These are phyloP conservation scores for Fusarium chaquense DNA, from an alignment of 2,329 filamentous ascomycete genomes.

Conservation along the genomic window DNA sequence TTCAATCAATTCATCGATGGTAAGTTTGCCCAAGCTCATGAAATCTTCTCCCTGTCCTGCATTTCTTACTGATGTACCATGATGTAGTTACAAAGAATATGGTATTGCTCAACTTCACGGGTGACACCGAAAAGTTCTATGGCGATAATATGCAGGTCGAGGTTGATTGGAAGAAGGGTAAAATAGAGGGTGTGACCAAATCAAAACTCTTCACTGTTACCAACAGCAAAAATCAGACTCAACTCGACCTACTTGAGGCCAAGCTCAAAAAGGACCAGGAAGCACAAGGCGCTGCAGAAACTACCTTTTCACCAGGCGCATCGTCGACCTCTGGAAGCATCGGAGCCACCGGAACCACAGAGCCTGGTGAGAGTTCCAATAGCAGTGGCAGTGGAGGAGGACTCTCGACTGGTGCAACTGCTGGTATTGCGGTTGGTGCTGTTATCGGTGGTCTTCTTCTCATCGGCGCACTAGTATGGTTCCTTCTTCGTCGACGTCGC, in stretches of 20 bases:
- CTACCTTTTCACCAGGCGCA: not conserved
- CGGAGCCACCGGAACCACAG: slow-evolving; percentile 1
- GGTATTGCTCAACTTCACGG: slow-evolving; percentile 4
- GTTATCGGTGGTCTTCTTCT: slow-evolving; percentile 55
- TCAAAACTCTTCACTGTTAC: slow-evolving; percentile 32
- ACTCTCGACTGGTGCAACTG: slow-evolving; percentile 59
- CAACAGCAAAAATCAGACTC: not conserved
- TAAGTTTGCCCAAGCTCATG: not conserved
- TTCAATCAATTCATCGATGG: not conserved
- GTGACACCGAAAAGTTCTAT: not conserved
- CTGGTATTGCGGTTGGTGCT: slow-evolving; percentile 61
- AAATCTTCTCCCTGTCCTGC: not conserved
- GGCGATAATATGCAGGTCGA: slow-evolving; percentile 14
- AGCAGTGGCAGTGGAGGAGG: slow-evolving; percentile 38
- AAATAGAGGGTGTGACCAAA: slow-evolving; percentile 2
- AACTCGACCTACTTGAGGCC: not conserved
- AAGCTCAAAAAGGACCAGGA: not conserved
- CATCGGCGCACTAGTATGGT: slow-evolving; percentile 56
- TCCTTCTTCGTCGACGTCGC: slow-evolving; percentile 58
- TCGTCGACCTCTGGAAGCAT: slow-evolving; percentile 3
- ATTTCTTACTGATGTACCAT: not conserved
- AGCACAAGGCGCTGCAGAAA: not conserved
- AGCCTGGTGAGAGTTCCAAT: not conserved
- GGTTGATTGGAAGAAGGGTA: slow-evolving; percentile 22
- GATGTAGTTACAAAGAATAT: not conserved